These are phyloP conservation scores for Neofusicoccum sp. DNA, from an alignment of 2,329 filamentous ascomycete species.

Conservation along the genomic window DNA sequence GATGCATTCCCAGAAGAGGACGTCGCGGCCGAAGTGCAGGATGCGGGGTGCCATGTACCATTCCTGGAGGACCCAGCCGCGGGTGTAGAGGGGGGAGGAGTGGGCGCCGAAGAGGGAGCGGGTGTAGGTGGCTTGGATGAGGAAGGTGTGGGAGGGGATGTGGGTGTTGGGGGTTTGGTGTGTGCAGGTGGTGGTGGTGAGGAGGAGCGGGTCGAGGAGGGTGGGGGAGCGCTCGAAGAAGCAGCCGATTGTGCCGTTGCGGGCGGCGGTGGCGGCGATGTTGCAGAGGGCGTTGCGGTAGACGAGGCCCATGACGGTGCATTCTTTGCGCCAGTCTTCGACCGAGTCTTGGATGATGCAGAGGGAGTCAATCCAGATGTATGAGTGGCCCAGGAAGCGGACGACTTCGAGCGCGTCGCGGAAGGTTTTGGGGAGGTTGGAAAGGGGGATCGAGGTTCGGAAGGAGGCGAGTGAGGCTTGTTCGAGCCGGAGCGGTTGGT, in stretches of 20 bases:
- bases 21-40: conserved; percentile 24
- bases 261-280: background rate
- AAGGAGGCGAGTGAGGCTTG: background rate
- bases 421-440: background rate
- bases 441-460: background rate
- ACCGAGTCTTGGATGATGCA: conserved; percentile 12
- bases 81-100: background rate
- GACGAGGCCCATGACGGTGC: background rate
- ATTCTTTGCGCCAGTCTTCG: background rate
- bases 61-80: conserved; percentile 28
- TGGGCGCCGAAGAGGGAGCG: too few species aligned
- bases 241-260: background rate
- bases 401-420: background rate
- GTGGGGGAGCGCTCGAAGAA: background rate
- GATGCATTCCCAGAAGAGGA: conserved; percentile 26
- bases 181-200: background rate
- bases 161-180: too few species aligned
- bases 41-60: conserved; percentile 25
- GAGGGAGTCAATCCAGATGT: conserved; percentile 19
- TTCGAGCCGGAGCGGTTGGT: background rate
- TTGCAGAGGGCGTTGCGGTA: background rate
- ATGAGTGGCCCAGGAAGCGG: background rate
- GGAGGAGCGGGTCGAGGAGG: background rate
- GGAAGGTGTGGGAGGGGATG: background rate
- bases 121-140: too few species aligned